Percentiles rank a stretch among this genome's conserved stretches.
Evolutionary conservation across 306 rosid species (phyloP).

Genomic region (Rosa lucieae): DNA sequence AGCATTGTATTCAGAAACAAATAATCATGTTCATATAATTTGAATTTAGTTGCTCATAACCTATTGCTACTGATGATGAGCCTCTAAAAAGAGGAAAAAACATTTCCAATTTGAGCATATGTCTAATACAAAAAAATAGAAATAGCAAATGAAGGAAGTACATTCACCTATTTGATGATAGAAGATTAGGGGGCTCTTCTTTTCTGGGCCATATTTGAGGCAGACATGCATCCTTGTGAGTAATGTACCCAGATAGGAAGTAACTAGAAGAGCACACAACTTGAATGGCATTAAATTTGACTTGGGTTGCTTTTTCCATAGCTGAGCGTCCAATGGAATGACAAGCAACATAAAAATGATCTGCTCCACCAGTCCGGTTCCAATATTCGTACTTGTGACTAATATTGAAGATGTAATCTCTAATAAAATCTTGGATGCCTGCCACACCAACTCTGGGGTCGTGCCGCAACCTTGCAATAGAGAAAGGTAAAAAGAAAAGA

Average conservation of each 20-base stretch:
- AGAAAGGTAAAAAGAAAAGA: slow-evolving; percentile 83
- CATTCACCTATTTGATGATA: slow-evolving; percentile 54
- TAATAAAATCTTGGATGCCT: slow-evolving; percentile 61
- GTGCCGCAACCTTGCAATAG: slow-evolving; percentile 71
- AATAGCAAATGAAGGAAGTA: background rate
- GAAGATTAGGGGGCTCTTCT: slow-evolving; percentile 50
- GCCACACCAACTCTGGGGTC: slow-evolving; percentile 67
- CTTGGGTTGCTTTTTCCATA: slow-evolving; percentile 60
- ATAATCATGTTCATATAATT: background rate
- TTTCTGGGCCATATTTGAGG: slow-evolving; percentile 85
- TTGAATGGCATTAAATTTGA: slow-evolving; percentile 64
- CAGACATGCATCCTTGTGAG: slow-evolving; percentile 73
- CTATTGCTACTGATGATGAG: background rate
- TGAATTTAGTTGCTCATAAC: background rate
- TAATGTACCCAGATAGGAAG: slow-evolving; percentile 50
- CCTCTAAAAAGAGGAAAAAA: background rate
- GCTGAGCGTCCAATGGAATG: slow-evolving; percentile 78
- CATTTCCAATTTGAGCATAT: background rate
- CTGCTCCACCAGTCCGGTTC: slow-evolving; percentile 71
- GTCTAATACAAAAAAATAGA: background rate
- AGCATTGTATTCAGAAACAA: background rate
- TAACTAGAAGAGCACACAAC: slow-evolving; percentile 80
- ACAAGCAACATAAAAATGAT: slow-evolving; percentile 84
- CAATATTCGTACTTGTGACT: slow-evolving; percentile 61
- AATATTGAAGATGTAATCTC: slow-evolving; percentile 55